Evolutionary conservation across 106 monocot genomes (phyloP).

Genomic region (Dendrobium huoshanense): DNA sequence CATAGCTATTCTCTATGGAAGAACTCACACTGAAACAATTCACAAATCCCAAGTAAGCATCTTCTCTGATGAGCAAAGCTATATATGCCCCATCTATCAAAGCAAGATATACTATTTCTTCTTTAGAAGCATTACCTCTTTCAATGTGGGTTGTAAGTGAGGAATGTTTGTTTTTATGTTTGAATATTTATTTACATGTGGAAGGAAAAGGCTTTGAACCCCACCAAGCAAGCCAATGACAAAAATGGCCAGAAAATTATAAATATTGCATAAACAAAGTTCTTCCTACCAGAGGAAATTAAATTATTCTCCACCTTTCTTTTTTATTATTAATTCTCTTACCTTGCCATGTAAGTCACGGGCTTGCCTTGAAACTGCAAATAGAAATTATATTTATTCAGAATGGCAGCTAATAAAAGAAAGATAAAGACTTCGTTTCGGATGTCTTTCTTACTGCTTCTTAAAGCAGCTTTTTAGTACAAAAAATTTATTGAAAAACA

Average conservation of each 20-base stretch:
- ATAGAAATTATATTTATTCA: not conserved
- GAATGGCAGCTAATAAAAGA: not conserved
- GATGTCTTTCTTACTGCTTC: no score
- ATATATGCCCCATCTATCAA: constrained; percentile 8
- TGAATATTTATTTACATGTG: constrained; percentile 5
- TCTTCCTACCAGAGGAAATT: constrained; percentile 7
- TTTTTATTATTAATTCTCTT: not conserved
- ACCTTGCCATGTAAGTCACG: constrained; percentile 11
- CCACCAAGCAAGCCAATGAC: not conserved
- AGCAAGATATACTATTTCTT: constrained; percentile 7
- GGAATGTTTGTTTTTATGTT: constrained; percentile 15
- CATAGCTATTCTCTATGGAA: no score
- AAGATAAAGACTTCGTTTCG: not conserved
- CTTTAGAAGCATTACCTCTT: constrained; percentile 12
- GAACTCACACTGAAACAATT: not conserved
- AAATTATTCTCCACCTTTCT: constrained; percentile 1
- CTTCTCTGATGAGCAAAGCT: not conserved
- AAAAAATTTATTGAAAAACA: no score
- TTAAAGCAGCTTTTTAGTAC: no score
- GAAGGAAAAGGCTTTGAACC: constrained; percentile 5
- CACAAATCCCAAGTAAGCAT: constrained; percentile 17
- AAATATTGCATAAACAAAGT: constrained; percentile 9
- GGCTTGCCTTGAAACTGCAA: constrained; percentile 19
- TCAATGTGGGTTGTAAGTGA: constrained; percentile 5
- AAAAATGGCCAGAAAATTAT: constrained; percentile 1